phyloP scores from a whole-genome alignment of 2,329 filamentous ascomycete species.

The Neofusicoccum umdonicola region DNA sequence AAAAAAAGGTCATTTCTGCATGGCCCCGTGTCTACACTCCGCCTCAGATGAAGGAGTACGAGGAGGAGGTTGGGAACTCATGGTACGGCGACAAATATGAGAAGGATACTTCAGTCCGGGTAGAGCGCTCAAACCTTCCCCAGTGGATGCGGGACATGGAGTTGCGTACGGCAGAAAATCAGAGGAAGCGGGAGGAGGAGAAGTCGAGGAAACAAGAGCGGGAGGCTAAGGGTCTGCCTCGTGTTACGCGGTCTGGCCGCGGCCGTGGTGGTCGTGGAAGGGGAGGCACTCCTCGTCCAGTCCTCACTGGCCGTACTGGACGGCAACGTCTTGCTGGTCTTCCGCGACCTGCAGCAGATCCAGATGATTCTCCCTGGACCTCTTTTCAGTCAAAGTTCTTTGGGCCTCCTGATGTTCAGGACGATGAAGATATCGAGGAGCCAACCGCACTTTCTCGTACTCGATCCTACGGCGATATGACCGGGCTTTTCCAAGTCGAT shows the following conservation, averaged over 20 bases:
- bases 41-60: constrained; percentile 28
- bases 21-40: constrained; percentile 35
- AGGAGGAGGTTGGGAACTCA: constrained; percentile 20
- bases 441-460: neutral
- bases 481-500: neutral
- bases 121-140: constrained; percentile 20
- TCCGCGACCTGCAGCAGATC: constrained; percentile 1
- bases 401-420: neutral
- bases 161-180: constrained; percentile 11
- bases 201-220: neutral
- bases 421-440: neutral
- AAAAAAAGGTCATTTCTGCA: constrained; percentile 49
- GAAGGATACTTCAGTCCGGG: constrained; percentile 29
- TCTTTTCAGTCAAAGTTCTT: constrained; percentile 3
- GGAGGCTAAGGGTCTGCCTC: neutral
- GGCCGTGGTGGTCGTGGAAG: constrained; percentile 6
- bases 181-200: constrained; percentile 16
- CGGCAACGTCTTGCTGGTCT: constrained; percentile 13
- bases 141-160: constrained; percentile 15
- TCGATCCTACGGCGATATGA: neutral
- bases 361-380: neutral
- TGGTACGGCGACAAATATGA: constrained; percentile 20
- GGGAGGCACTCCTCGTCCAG: neutral
- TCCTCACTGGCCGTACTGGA: constrained; percentile 13
- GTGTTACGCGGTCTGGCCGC: neutral